Base-by-base conservation (phyloP, 148 eudicot genomes). In the Spergularia marina region DNA sequence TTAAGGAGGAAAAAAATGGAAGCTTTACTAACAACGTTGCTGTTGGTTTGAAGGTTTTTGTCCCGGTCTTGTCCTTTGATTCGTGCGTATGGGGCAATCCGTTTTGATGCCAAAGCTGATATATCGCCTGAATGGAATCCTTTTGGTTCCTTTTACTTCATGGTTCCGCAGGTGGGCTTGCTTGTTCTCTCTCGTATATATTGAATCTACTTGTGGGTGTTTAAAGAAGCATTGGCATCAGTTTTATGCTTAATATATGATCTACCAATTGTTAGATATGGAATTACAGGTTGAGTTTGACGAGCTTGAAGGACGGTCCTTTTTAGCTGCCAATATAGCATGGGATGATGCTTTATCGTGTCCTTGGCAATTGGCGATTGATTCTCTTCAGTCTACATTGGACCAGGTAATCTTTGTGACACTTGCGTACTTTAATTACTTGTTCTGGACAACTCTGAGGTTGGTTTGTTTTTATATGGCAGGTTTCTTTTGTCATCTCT, bases 11-110 rank as follows among this genome's bases (percentile, higher is more conserved):
- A 23, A 23, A 23, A 23, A 15, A 63, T 70, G 23, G 13, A 47
- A 11, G 51, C 49, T 66, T 59, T 34, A 14, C 20, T 65, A 65
- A 56, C 25, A 13, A 6, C 44, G 6, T 59, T 11, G 11, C 30
- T 39, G 6, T 70, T 74, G 74, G 44, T 68, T 57, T 75, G 39
- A 74, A 95, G 99, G 86, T 96, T 92, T 82, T 81, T 96, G 69
- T 96, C 95, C 14, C 87, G 89, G 82, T 84, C 79, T 34, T 91
- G 96, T 76, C 99, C 97, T 56, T 47, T 92, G 75, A 84, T 96
- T 72, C 97, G 99, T 71, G 99, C 97, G 53, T 96, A 96, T 82
- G 99, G 99, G 56, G 99, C 90, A 8, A 96, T 96, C 51, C 97
- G 99, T 49, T 96, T 96, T 83, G 99, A 96, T 82, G 88, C 91